phyloP scores from a whole-genome alignment of 2,329 filamentous ascomycete species.

The Calonectria pseudoturangicola region DNA sequence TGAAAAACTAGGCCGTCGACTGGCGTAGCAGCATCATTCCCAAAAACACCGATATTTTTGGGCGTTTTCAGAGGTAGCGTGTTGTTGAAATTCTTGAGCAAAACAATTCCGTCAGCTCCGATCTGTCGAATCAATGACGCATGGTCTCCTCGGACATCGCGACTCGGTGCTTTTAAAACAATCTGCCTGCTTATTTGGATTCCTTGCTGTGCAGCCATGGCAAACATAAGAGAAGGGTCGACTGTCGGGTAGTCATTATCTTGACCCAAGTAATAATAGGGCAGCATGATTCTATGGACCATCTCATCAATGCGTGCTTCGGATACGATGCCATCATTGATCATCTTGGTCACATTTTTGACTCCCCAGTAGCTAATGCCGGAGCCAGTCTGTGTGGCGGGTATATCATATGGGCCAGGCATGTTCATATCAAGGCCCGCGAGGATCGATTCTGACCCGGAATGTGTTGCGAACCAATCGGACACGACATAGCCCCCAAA shows the following conservation, averaged over 20 bases:
- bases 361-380: constrained; percentile 11
- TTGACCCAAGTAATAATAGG: constrained; percentile 73
- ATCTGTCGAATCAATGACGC: constrained; percentile 57
- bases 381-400: background rate
- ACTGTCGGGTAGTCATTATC: constrained; percentile 63
- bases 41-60: constrained; percentile 58
- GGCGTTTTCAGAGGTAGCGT: constrained; percentile 75
- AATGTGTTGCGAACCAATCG: constrained; percentile 66
- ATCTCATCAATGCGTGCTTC: constrained; percentile 62
- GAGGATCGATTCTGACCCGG: constrained; percentile 58
- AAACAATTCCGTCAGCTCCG: constrained; percentile 60
- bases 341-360: background rate
- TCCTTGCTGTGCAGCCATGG: constrained; percentile 13
- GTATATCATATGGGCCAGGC: constrained; percentile 64
- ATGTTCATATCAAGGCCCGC: constrained; percentile 68
- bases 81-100: constrained; percentile 61
- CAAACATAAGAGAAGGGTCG: constrained; percentile 17
- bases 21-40: constrained; percentile 26
- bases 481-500: constrained; percentile 69
- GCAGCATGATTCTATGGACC: constrained; percentile 63
- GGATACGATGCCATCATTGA: constrained; percentile 11
- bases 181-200: background rate
- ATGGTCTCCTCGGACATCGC: constrained; percentile 59
- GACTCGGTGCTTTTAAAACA: constrained; percentile 7
- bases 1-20: background rate